Evolutionary conservation across 108 stramenopile species (phyloP).

Genomic region (Asterionellopsis glacialis): DNA sequence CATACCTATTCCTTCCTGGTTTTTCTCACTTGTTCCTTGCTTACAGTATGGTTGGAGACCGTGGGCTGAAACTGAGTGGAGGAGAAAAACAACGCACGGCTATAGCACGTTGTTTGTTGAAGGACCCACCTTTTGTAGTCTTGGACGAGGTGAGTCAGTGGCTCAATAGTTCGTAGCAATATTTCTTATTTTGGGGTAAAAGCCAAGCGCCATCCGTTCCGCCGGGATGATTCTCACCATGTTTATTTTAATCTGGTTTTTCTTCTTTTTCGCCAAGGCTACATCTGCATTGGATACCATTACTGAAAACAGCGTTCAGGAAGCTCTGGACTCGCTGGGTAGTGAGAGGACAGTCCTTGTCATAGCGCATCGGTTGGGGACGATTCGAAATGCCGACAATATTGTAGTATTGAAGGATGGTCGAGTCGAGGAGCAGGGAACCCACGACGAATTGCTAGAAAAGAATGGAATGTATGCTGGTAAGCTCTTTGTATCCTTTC

Average conservation of each 20-base stretch:
- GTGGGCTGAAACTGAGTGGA: slow-evolving; percentile 85
- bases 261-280: not conserved
- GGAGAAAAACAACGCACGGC: slow-evolving; percentile 80
- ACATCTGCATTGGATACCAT: slow-evolving; percentile 74
- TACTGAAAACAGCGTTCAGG: slow-evolving; percentile 88
- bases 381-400: slow-evolving; percentile 93
- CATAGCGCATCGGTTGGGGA: slow-evolving; percentile 97
- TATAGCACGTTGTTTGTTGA: slow-evolving; percentile 84
- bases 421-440: slow-evolving; percentile 88
- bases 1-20: no score
- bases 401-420: slow-evolving; percentile 95
- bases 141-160: slow-evolving; percentile 20
- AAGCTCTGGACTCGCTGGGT: slow-evolving; percentile 91
- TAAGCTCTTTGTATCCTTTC: no score
- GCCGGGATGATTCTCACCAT: no score
- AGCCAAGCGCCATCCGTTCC: no score
- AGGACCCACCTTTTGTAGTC: slow-evolving; percentile 90
- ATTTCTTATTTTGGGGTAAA: slow-evolving; percentile 17
- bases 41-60: slow-evolving; percentile 82
- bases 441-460: slow-evolving; percentile 89
- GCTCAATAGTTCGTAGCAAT: not conserved
- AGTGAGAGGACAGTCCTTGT: slow-evolving; percentile 86
- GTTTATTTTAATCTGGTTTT: slow-evolving; percentile 17
- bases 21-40: no score
- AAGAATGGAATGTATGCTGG: slow-evolving; percentile 76